Conservation (phyloP, 2,329 filamentous ascomycete genomes). For the Trichoderma sp. region DNA sequence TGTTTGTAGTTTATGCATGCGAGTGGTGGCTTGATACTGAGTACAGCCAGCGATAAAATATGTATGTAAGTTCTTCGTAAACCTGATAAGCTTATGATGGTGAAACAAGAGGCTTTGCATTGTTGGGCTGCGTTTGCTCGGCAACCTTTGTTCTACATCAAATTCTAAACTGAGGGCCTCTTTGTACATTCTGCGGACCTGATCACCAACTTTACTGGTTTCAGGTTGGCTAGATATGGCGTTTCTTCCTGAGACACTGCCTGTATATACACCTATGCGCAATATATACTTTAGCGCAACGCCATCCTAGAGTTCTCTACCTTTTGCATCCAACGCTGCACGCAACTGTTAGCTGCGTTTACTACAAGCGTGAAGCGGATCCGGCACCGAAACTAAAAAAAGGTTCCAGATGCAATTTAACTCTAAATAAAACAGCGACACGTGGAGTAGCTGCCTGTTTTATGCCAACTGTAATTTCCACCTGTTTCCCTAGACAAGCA, state of each 20-base stretch:
- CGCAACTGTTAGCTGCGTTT: not conserved
- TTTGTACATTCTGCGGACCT: not conserved
- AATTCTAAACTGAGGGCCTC: not conserved
- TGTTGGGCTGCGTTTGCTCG: not conserved
- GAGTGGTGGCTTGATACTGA: not conserved
- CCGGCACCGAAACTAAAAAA: not conserved
- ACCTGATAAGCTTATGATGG: not conserved
- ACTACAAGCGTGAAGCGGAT: not conserved
- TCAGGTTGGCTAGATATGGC: not conserved
- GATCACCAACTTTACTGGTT: not conserved
- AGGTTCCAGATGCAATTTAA: not conserved
- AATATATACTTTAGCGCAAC: not conserved
- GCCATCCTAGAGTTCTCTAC: not conserved
- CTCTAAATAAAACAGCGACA: not conserved
- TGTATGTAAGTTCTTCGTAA: not conserved
- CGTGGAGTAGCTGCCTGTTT: not conserved
- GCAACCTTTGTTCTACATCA: not conserved
- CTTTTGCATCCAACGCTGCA: not conserved
- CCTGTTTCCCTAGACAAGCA: not conserved
- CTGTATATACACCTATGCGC: not conserved
- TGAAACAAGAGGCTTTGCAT: not conserved
- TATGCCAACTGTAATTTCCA: not conserved
- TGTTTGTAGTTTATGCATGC: not conserved
- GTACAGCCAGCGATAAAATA: not conserved
- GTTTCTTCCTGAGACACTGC: not conserved